Conservation (phyloP, 2,329 filamentous ascomycete species). For the Neonectria ditissima region DNA sequence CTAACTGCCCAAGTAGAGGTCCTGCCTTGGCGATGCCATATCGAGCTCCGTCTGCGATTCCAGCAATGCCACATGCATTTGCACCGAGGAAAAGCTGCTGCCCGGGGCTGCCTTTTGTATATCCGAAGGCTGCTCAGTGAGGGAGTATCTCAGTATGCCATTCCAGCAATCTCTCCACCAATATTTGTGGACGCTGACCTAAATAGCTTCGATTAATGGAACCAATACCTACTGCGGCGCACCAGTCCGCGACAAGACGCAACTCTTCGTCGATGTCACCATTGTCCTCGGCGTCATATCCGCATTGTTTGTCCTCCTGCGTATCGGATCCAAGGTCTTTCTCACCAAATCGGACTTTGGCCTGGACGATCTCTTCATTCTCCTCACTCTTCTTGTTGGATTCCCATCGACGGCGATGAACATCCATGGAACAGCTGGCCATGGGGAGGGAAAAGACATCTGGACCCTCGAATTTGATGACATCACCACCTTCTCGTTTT, state of each 20-base stretch:
- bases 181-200: background rate
- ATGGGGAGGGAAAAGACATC: slow-evolving; percentile 31
- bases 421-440: slow-evolving; percentile 26
- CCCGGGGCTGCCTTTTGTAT: slow-evolving; percentile 32
- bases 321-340: slow-evolving; percentile 33
- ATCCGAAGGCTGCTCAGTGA: slow-evolving; percentile 30
- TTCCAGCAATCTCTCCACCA: background rate
- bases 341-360: slow-evolving; percentile 27
- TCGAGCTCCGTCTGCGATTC: slow-evolving; percentile 28
- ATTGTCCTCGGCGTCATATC: slow-evolving; percentile 33
- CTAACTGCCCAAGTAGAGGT: slow-evolving; percentile 27
- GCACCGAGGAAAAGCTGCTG: slow-evolving; percentile 31
- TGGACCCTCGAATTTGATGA: slow-evolving; percentile 30
- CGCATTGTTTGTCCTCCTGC: slow-evolving; percentile 26
- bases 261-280: slow-evolving; percentile 21
- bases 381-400: slow-evolving; percentile 19
- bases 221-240: slow-evolving; percentile 23
- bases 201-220: slow-evolving; percentile 25
- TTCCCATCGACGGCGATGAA: slow-evolving; percentile 28
- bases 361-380: slow-evolving; percentile 31
- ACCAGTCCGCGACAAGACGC: slow-evolving; percentile 27
- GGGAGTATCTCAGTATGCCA: slow-evolving; percentile 30
- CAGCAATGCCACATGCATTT: slow-evolving; percentile 40
- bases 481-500: slow-evolving; percentile 25
- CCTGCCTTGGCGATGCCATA: slow-evolving; percentile 28